These are phyloP conservation scores for Annulohypoxylon maeteangense DNA, from an alignment of 495 filamentous ascomycete genomes.

Conservation along the genomic window DNA sequence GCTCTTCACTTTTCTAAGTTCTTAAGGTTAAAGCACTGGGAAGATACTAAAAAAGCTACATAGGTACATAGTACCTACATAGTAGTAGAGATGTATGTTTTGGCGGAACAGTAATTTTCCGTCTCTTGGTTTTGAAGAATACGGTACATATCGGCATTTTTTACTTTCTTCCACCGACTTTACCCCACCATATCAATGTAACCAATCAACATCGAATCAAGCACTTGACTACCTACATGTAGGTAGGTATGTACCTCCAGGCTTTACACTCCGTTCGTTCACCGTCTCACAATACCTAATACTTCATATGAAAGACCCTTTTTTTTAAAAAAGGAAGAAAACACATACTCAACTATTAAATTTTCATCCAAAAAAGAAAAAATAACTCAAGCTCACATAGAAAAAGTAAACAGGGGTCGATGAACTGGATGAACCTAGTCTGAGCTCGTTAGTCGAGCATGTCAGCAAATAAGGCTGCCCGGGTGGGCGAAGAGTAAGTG, in stretches of 20 bases:
- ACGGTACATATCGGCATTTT: constrained; percentile 9
- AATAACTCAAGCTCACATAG: neutral
- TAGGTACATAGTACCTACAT: neutral
- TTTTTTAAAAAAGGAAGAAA: too few relatives aligned
- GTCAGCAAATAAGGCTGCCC: constrained; percentile 89
- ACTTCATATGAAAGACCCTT: neutral
- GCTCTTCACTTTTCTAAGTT: neutral
- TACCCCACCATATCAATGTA: constrained; percentile 27
- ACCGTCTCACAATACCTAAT: constrained; percentile 13
- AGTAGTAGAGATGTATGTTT: neutral
- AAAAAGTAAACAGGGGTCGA: constrained; percentile 26
- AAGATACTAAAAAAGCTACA: too few relatives aligned
- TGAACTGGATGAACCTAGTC: constrained; percentile 29
- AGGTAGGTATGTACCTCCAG: neutral
- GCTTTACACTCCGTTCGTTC: neutral
- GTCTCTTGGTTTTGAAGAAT: neutral
- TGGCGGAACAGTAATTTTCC: constrained; percentile 27
- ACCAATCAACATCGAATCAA: constrained; percentile 37
- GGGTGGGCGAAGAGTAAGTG: constrained; percentile 96
- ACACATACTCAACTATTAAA: neutral
- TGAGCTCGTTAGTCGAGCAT: constrained; percentile 57
- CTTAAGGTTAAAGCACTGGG: neutral
- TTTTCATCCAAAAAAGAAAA: neutral
- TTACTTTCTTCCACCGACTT: constrained; percentile 6
- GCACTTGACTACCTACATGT: too few relatives aligned